These are phyloP conservation scores for Basipetospora chlamydospora DNA, from an alignment of 2,329 filamentous ascomycete genomes.

Conservation along the genomic window DNA sequence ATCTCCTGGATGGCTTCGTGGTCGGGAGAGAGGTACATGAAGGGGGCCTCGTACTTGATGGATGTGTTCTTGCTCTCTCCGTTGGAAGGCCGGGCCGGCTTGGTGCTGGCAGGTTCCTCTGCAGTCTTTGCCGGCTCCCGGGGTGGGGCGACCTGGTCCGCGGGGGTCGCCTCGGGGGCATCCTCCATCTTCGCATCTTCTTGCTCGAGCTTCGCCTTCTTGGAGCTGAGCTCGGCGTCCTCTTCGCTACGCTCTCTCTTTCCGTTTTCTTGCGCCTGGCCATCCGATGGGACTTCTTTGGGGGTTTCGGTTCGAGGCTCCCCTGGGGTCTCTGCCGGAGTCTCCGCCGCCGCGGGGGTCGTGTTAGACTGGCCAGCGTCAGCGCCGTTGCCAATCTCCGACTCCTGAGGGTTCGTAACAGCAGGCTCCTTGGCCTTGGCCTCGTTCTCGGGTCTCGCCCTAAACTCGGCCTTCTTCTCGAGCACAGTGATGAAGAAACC, in stretches of 20 bases:
- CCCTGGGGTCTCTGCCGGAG: slow-evolving; percentile 5
- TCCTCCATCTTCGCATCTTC: slow-evolving; percentile 6
- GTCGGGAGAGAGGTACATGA: slow-evolving; percentile 69
- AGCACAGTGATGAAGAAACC: slow-evolving; percentile 95
- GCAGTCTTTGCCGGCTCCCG: too few species aligned
- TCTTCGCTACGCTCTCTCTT: slow-evolving; percentile 4
- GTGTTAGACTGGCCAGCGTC: slow-evolving; percentile 7
- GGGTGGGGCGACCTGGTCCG: too few species aligned
- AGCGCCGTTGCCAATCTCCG: slow-evolving; percentile 7
- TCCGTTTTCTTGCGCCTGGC: slow-evolving; percentile 1
- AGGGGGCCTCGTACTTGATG: slow-evolving; percentile 57
- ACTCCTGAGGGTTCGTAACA: slow-evolving; percentile 9
- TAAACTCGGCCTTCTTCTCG: slow-evolving; percentile 81
- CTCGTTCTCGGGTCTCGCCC: slow-evolving; percentile 54
- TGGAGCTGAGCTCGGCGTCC: neutral
- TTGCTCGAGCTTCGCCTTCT: slow-evolving; percentile 3
- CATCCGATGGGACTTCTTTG: neutral
- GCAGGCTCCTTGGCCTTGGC: slow-evolving; percentile 24
- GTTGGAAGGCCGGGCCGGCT: slow-evolving; percentile 3
- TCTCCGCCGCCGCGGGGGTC: slow-evolving; percentile 2
- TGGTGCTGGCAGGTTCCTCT: too few species aligned
- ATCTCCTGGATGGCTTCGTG: slow-evolving; percentile 68
- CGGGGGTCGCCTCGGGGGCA: neutral
- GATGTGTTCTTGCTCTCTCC: slow-evolving; percentile 29
- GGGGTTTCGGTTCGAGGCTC: slow-evolving; percentile 8